Percentiles rank a stretch among this genome's conserved stretches.
These are phyloP conservation scores for Phytophthora meadii DNA, from an alignment of 352 stramenopile species.

Conservation along the genomic window DNA sequence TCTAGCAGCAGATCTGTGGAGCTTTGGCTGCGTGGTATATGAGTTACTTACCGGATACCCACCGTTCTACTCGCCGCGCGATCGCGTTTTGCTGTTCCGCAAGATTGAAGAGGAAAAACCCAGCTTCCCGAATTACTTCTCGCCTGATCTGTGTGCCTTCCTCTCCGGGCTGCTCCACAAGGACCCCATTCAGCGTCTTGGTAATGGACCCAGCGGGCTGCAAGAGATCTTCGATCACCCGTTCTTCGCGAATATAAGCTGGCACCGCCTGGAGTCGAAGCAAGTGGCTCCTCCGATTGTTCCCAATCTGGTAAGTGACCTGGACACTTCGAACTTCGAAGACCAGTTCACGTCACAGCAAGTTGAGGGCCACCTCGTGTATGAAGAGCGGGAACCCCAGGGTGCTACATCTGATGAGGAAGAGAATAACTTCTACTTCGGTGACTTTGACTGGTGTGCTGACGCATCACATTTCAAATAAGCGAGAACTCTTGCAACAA, in stretches of 20 bases:
- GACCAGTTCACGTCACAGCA: constrained; percentile 76
- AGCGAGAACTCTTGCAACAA: constrained; percentile 1
- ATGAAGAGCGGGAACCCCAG: constrained; percentile 52
- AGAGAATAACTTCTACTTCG: constrained; percentile 56
- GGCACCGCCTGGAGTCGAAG: constrained; percentile 79
- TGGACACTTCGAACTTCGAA: constrained; percentile 83
- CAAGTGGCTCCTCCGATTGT: constrained; percentile 71
- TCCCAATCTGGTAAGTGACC: constrained; percentile 47
- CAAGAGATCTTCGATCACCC: constrained; percentile 76
- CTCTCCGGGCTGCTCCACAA: constrained; percentile 72
- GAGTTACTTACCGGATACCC: constrained; percentile 86
- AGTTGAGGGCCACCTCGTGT: constrained; percentile 67
- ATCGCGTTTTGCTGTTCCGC: constrained; percentile 94
- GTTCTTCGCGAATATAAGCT: constrained; percentile 80
- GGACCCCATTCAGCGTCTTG: constrained; percentile 61
- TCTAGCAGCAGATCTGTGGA: constrained; percentile 83
- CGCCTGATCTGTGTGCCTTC: constrained; percentile 60
- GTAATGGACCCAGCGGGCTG: constrained; percentile 65
- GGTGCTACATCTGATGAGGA: constrained; percentile 33
- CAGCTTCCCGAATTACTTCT: constrained; percentile 93
- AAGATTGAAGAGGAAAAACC: constrained; percentile 96
- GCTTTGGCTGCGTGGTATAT: constrained; percentile 91
- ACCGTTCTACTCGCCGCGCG: constrained; percentile 93
- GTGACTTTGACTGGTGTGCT: constrained; percentile 82
- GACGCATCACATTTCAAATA: constrained; percentile 55